Evolutionary conservation across 768 basidiomycete species (phyloP).

Genomic region (Strobilomyces confusus): DNA sequence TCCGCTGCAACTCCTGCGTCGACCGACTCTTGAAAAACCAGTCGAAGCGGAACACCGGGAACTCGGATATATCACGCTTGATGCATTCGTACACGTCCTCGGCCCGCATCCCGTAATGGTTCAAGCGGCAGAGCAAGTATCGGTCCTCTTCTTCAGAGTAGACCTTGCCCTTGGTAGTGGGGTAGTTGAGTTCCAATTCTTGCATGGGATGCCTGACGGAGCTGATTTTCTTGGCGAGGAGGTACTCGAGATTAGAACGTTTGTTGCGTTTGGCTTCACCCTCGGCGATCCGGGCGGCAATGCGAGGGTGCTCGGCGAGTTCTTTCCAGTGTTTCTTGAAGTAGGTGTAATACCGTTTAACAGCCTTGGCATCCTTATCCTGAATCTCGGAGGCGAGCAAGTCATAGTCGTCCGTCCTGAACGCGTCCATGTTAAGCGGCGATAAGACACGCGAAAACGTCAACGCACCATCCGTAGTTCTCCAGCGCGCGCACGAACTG

Average conservation of each 20-base stretch:
- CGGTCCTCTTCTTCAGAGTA: conserved; percentile 97
- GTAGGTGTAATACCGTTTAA: conserved; percentile 71
- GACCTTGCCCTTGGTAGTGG: conserved; percentile 93
- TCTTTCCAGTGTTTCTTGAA: conserved; percentile 91
- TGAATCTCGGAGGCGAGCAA: conserved; percentile 78
- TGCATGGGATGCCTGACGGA: conserved; percentile 92
- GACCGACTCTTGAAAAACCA: conserved; percentile 98
- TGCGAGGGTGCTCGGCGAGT: conserved; percentile 65
- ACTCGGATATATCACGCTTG: conserved; percentile 78
- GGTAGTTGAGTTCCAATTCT: conserved; percentile 93
- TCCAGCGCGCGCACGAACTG: conserved; percentile 82
- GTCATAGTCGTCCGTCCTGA: conserved; percentile 61
- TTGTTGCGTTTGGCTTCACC: conserved; percentile 90
- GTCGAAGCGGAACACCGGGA: conserved; percentile 71
- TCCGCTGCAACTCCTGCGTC: conserved; percentile 80
- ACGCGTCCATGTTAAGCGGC: neutral
- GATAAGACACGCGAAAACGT: neutral
- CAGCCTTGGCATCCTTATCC: conserved; percentile 76
- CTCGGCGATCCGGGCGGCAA: conserved; percentile 78
- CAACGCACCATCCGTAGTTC: conserved; percentile 70
- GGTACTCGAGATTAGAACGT: conserved; percentile 71
- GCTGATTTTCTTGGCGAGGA: conserved; percentile 74
- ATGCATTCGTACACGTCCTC: conserved; percentile 93
- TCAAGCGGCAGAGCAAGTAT: conserved; percentile 85
- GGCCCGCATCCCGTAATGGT: conserved; percentile 83